Conservation (phyloP, 1,284 basidiomycete species). For the Ustilago shanxiensis region DNA sequence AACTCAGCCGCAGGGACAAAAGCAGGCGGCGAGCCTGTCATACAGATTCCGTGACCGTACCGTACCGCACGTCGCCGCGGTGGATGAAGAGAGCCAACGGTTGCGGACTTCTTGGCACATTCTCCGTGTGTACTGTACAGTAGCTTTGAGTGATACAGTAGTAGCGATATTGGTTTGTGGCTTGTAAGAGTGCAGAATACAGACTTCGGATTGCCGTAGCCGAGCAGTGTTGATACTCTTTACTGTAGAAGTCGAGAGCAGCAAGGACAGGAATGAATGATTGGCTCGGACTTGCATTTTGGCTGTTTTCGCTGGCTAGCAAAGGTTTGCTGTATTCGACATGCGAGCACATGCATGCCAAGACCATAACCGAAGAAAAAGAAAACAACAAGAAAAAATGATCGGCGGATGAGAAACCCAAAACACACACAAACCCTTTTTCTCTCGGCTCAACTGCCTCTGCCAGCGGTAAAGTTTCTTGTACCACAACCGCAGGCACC, state of each 20-base stretch:
- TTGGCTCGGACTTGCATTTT: background rate
- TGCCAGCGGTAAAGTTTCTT: slow-evolving; percentile 7
- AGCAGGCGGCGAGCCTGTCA: background rate
- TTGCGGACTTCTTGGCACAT: slow-evolving; percentile 18
- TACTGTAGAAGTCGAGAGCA: too few relatives aligned
- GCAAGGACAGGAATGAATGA: background rate
- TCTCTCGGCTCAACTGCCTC: background rate
- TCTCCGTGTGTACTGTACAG: too few relatives aligned
- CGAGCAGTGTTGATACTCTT: slow-evolving; percentile 1
- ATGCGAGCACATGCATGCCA: slow-evolving; percentile 9
- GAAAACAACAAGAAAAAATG: background rate
- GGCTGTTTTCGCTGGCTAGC: background rate
- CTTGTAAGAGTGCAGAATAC: background rate
- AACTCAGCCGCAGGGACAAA: slow-evolving; percentile 1
- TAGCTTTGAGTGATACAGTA: too few relatives aligned
- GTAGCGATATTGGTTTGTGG: too few relatives aligned
- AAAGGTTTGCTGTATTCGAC: slow-evolving; percentile 3
- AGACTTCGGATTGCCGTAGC: slow-evolving; percentile 1
- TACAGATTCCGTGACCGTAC: background rate
- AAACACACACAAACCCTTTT: too few relatives aligned
- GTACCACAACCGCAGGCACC: slow-evolving; percentile 1
- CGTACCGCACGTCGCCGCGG: slow-evolving; percentile 2
- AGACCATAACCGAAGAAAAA: background rate
- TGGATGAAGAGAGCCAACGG: background rate
- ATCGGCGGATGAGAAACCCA: background rate